Base-by-base conservation (phyloP, 2,329 filamentous ascomycete genomes). In the Nemania sp. region DNA sequence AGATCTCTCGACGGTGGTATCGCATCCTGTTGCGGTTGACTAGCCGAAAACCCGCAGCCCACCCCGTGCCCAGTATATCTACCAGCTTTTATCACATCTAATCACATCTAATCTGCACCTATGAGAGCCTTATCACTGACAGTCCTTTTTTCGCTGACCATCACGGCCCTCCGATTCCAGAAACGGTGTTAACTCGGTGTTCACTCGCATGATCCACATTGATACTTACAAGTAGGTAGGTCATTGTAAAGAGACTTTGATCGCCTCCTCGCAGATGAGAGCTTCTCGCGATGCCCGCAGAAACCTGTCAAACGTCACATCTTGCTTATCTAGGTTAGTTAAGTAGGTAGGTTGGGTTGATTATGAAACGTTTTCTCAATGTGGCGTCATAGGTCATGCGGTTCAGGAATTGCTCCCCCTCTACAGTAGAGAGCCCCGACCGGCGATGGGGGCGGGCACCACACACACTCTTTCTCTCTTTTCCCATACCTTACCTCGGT, bases 301-400 rank as follows among this genome's bases (percentile, higher is more conserved):
- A 39, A n/a, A n/a, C 15, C 35, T 39, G 35, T 29, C 25, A 29
- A 29, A 29, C 17, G 13, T 25, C 42, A 5, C 13, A 45, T 20
- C 40, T 5, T 18, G 13, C 10, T 12, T 40, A n/a, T n/a, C 5
- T 40, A 40, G 39, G 39, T 18, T 40, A 40, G 39, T 15, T 40
- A 9, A 9, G 39, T 40, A 40, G 39, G n/a, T 17, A 17, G 5
- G 12, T 15, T 40, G 17, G 39, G n/a, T 17, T 40, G 5, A 6
- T 15, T 45, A 25, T 20, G 42, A 45, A 29, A 25, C 42, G 17
- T 25, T 25, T 45, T 25, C 12, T 15, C 5, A 48, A 21, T 21
- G 45, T 48, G 25, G 45, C 25, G 45, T 34, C 45, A 48, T 48
- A 21, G 45, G 45, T 60, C 60, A 63, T 57, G 57, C 47, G 57